Evolutionary conservation across 441 rosid genomes (phyloP).

Genomic region (Eruca vesicaria): DNA sequence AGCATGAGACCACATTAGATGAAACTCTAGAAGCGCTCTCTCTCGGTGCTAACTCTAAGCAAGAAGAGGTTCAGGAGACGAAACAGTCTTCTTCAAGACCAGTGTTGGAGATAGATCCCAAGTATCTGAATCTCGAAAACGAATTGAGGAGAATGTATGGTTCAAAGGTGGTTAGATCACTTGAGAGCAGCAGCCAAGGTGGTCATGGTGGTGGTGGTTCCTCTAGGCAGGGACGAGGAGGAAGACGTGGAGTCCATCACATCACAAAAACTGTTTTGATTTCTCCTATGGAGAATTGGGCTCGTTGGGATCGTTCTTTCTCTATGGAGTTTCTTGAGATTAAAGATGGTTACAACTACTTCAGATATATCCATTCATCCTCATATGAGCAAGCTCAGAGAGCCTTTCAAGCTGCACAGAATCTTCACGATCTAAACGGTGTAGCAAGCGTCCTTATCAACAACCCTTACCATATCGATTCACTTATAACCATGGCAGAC

Average conservation of each 20-base stretch:
- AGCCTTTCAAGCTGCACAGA: slow-evolving; percentile 80
- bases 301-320: slow-evolving; percentile 87
- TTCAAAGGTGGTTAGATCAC: slow-evolving; percentile 78
- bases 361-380: slow-evolving; percentile 55
- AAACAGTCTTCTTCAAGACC: slow-evolving; percentile 32
- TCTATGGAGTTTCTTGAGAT: slow-evolving; percentile 87
- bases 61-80: slow-evolving; percentile 32
- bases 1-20: slow-evolving; percentile 43
- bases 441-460: slow-evolving; percentile 65
- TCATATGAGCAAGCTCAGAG: slow-evolving; percentile 73
- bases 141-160: slow-evolving; percentile 84
- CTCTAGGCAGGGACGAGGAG: slow-evolving; percentile 70
- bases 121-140: slow-evolving; percentile 71
- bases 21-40: slow-evolving; percentile 46
- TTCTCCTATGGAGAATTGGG: slow-evolving; percentile 81
- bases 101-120: slow-evolving; percentile 67
- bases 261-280: slow-evolving; percentile 68
- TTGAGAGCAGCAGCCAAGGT: slow-evolving; percentile 57
- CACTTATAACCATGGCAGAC: slow-evolving; percentile 89
- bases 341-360: slow-evolving; percentile 61
- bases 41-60: slow-evolving; percentile 37
- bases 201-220: slow-evolving; percentile 26
- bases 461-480: slow-evolving; percentile 83
- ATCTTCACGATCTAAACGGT: slow-evolving; percentile 79
- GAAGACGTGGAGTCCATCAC: slow-evolving; percentile 70